Evolutionary conservation across 1,284 basidiomycete genomes (phyloP).

Genomic region (Filobasidium uniguttulatum): DNA sequence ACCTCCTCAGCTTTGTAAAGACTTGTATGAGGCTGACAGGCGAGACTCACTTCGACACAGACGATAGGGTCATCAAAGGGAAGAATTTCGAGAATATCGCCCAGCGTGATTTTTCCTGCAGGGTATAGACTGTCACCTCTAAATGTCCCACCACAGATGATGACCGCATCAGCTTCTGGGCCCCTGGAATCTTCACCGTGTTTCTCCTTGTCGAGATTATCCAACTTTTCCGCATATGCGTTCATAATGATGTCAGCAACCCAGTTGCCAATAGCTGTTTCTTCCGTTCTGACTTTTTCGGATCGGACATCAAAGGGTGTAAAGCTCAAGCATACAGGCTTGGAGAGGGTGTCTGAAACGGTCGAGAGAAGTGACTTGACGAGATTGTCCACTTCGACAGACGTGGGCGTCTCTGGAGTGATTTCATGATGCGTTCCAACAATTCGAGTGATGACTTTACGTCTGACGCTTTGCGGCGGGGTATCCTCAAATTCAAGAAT

Average conservation of each 20-base stretch:
- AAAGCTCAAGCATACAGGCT: conserved; percentile 56
- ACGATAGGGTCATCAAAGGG: conserved; percentile 80
- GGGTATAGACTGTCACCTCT: conserved; percentile 77
- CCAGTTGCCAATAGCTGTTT: conserved; percentile 77
- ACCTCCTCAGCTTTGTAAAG: not conserved
- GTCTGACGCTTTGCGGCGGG: conserved; percentile 51
- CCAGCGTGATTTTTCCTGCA: conserved; percentile 61
- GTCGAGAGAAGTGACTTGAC: conserved; percentile 55
- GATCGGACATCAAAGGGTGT: conserved; percentile 63
- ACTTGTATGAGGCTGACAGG: not conserved
- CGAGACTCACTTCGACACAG: conserved; percentile 44
- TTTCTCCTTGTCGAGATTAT: conserved; percentile 16
- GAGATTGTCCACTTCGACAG: conserved; percentile 46
- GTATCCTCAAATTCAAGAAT: conserved; percentile 50
- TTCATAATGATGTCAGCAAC: conserved; percentile 74
- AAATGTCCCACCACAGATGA: conserved; percentile 74
- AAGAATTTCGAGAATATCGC: conserved; percentile 61
- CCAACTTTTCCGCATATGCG: conserved; percentile 65
- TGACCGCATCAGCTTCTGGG: conserved; percentile 58
- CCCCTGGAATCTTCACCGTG: conserved; percentile 39
- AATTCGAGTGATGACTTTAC: conserved; percentile 51
- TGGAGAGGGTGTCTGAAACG: conserved; percentile 55
- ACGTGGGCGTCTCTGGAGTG: conserved; percentile 49
- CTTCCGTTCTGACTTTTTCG: conserved; percentile 48
- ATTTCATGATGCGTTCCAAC: conserved; percentile 56